Percentiles rank a stretch among this genome's conserved stretches.
Conservation (phyloP, 257 asterid species). For the Lycium barbarum region DNA sequence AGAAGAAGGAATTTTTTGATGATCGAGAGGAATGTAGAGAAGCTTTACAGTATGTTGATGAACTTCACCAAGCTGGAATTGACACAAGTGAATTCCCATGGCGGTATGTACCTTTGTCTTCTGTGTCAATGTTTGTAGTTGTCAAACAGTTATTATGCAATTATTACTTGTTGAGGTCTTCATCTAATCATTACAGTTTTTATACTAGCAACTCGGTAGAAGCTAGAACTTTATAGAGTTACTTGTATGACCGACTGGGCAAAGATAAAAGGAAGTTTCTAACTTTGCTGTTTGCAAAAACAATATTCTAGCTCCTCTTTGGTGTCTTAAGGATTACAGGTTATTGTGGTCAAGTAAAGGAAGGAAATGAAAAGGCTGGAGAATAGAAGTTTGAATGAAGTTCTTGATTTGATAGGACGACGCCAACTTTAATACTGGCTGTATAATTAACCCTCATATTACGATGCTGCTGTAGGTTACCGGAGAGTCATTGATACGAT, state of each 20-base stretch:
- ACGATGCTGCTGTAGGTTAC: conserved; percentile 63
- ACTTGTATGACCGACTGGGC: neutral
- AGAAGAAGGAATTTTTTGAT: conserved; percentile 87
- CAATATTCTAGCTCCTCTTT: neutral
- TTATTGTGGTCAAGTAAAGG: neutral
- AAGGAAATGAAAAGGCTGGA: neutral
- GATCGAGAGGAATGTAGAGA: conserved; percentile 97
- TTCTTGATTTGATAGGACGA: neutral
- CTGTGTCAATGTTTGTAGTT: neutral
- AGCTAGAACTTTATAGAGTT: neutral
- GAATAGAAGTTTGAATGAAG: neutral
- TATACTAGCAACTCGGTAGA: neutral
- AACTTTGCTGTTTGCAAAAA: neutral
- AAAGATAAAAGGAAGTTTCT: neutral
- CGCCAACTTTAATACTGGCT: neutral
- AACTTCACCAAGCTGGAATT: conserved; percentile 99
- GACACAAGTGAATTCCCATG: conserved; percentile 98
- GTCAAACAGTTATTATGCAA: neutral
- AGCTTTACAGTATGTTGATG: conserved; percentile 95
- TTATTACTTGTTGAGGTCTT: neutral
- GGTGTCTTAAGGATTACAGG: neutral
- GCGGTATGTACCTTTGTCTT: conserved; percentile 55
- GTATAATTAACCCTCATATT: neutral
- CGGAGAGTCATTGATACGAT: conserved; percentile 77
- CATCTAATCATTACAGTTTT: neutral